Conservation (phyloP, 2,329 filamentous ascomycete genomes). For the Fusarium hainanense region DNA sequence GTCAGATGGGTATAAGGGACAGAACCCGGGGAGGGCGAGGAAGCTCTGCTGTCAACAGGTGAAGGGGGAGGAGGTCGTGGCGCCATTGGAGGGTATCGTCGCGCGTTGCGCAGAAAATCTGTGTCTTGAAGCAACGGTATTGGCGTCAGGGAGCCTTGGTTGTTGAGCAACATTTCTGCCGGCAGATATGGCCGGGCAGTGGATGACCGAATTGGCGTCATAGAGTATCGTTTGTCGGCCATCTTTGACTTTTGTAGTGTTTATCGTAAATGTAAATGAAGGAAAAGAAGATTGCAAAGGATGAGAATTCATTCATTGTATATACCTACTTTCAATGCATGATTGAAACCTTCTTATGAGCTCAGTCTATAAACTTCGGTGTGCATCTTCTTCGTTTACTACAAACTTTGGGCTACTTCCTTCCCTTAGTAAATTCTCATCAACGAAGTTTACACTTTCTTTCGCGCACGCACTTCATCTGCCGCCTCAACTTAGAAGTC, state of each 20-base stretch:
- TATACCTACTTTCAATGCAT: neutral
- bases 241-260: neutral
- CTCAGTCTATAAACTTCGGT: neutral
- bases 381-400: neutral
- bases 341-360: neutral
- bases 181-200: too few species aligned
- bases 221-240: neutral
- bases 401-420: neutral
- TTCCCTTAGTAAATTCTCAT: neutral
- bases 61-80: too few species aligned
- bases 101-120: neutral
- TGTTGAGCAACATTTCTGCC: too few species aligned
- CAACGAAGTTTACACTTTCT: neutral
- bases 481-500: neutral
- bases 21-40: too few species aligned
- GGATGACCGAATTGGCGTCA: neutral
- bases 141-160: too few species aligned
- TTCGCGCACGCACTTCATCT: too few species aligned
- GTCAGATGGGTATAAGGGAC: too few species aligned
- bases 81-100: neutral
- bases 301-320: accelerated
- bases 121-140: neutral
- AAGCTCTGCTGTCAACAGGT: too few species aligned
- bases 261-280: neutral
- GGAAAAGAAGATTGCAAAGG: accelerated